Conservation (phyloP, 139 green algal species). For the Closterium sp. region DNA sequence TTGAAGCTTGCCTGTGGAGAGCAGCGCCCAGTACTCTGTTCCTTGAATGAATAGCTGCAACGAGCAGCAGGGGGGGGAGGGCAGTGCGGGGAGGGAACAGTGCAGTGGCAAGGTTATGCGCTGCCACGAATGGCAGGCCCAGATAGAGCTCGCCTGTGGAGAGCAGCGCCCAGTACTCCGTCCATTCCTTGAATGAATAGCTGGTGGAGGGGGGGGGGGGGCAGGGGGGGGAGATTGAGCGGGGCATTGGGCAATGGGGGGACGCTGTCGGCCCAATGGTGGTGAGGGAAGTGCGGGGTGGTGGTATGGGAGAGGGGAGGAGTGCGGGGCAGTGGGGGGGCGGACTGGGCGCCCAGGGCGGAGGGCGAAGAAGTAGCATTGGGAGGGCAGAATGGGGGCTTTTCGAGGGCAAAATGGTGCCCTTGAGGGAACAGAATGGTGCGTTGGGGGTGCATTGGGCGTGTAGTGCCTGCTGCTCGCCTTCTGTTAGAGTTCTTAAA, state of each 20-base stretch:
- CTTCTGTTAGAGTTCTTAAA: too few species aligned
- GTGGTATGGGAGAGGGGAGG: too few species aligned
- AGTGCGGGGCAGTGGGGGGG: too few species aligned
- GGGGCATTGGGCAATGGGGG: not conserved
- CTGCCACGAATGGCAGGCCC: not conserved
- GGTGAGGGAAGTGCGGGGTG: too few species aligned
- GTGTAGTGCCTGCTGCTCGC: too few species aligned
- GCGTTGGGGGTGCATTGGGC: too few species aligned
- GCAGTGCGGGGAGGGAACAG: not conserved
- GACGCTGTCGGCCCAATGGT: not conserved
- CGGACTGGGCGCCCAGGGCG: too few species aligned
- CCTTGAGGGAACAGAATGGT: not conserved
- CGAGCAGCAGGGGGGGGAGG: not conserved
- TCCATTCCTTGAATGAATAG: slow-evolving; percentile 10
- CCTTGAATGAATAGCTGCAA: slow-evolving; percentile 18
- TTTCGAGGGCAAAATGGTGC: not conserved
- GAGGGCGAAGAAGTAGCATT: too few species aligned
- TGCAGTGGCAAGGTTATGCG: not conserved
- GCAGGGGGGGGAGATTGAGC: not conserved
- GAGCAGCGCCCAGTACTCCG: slow-evolving; percentile 24
- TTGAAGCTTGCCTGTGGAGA: slow-evolving; percentile 12
- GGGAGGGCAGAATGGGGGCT: not conserved
- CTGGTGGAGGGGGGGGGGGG: not conserved
- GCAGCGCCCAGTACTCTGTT: slow-evolving; percentile 24
- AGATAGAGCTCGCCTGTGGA: slow-evolving; percentile 15